Evolutionary conservation across 208 protist genomes (phyloP), one percentile per base, ranked within the genome.

Genomic region (Novymonas esmeraldas): DNA sequence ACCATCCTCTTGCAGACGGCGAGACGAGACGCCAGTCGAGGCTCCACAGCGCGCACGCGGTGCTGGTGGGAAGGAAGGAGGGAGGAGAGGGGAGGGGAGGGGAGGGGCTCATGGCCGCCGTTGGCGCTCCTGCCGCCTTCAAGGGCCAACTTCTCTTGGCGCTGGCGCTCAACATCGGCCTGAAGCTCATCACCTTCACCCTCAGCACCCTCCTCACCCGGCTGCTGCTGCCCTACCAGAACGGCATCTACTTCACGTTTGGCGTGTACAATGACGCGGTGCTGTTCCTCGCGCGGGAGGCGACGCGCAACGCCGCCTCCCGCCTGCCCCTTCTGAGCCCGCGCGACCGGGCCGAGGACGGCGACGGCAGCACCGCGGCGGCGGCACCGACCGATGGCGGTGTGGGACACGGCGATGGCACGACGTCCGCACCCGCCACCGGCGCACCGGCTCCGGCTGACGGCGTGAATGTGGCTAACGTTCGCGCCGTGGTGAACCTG

Each of bases 211-310:
- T 62, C 24, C 64, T 93, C 26, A 96, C 91, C 6, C 85, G 91
- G 1, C 76, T 84, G 58, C 82, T 96, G 13, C 49, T 83, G 42
- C 91, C 91, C 5, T 73, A 78, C 51, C 76, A 91, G 68, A 87
- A 80, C 50, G 91, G 91, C 28, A 49, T 96, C 3, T 81, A 81
- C 52, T 94, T 93, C 48, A 78, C 79, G n/a, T 90, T 71, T 73
- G 78, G 70, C 42, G 66, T 96, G 11, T 94, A 94, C 76, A 82
- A 88, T n/a, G 88, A 96, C 45, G 79, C 83, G 6, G 79, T 90
- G 2, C 71, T 93, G 6, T 96, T 93, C 57, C 49, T 94, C 48
- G 79, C 82, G 22, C 72, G 88, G 5, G 91, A 96, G 62, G 84
- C 84, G 3, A 80, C 90, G 6, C 85, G 87, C 16, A 92, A 74